These are phyloP conservation scores for Globisporangium carolinianum DNA, from an alignment of 352 stramenopile species.

Conservation along the genomic window DNA sequence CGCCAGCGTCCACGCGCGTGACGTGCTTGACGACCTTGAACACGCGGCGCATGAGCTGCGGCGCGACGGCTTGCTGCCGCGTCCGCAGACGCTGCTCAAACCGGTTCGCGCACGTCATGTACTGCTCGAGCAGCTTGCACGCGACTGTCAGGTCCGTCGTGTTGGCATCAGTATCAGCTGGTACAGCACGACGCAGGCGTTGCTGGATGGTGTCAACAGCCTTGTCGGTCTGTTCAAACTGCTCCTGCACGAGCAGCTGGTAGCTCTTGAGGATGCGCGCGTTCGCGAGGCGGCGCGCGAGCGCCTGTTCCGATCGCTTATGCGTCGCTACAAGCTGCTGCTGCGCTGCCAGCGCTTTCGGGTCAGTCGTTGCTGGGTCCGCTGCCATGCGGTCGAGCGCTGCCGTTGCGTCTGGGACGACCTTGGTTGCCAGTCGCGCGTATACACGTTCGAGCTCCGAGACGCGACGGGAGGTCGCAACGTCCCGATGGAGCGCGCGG, in stretches of 20 bases:
- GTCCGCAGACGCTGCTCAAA: conserved; percentile 45
- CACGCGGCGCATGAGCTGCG: conserved; percentile 65
- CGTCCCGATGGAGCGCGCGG: conserved; percentile 28
- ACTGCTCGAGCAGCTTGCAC: conserved; percentile 65
- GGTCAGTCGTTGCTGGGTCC: conserved; percentile 9
- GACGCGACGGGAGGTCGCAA: conserved; percentile 35
- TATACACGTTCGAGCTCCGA: conserved; percentile 38
- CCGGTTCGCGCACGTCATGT: conserved; percentile 62
- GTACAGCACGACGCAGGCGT: conserved; percentile 17
- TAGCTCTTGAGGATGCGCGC: conserved; percentile 34
- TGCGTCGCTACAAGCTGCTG: conserved; percentile 16
- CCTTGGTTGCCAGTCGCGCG: conserved; percentile 7
- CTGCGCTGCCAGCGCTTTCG: conserved; percentile 15
- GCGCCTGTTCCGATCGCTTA: conserved; percentile 22
- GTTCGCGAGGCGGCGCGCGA: conserved; percentile 37
- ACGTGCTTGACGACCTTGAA: conserved; percentile 42
- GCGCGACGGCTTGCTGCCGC: conserved; percentile 35
- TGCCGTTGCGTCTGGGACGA: conserved; percentile 5
- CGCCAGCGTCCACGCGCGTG: conserved; percentile 3
- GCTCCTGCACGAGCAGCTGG: conserved; percentile 41
- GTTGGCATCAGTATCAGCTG: conserved; percentile 1
- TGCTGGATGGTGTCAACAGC: conserved; percentile 36
- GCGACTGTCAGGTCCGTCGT: conserved; percentile 43
- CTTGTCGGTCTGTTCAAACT: conserved; percentile 36
- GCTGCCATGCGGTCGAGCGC: conserved; percentile 8